A percentile compares a stretch with the other conserved stretches of the same genome.
Evolutionary conservation across 495 filamentous ascomycete genomes (phyloP).

Genomic region (Xylaria acuta): DNA sequence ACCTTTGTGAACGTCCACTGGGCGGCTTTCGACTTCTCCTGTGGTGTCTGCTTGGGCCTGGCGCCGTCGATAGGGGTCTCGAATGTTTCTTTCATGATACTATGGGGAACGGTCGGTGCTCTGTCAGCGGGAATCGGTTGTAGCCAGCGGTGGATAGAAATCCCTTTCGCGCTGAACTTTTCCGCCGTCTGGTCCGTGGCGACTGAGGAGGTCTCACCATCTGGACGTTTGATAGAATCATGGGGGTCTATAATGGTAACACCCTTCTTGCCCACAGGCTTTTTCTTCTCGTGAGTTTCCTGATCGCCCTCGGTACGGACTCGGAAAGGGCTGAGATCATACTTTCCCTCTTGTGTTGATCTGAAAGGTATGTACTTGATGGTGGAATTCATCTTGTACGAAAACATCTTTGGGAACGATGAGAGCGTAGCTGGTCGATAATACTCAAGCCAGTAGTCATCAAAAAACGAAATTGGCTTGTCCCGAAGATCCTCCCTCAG

Average conservation of each 20-base stretch:
- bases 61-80: constrained; percentile 32
- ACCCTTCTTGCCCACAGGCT: constrained; percentile 57
- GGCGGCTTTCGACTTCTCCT: constrained; percentile 72
- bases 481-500: constrained; percentile 52
- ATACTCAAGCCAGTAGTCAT: constrained; percentile 99
- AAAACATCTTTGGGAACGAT: constrained; percentile 86
- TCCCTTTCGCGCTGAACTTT: constrained; percentile 44
- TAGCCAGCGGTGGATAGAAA: constrained; percentile 61
- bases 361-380: constrained; percentile 79
- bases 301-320: constrained; percentile 64
- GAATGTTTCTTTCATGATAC: constrained; percentile 54
- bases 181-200: constrained; percentile 47
- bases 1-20: constrained; percentile 90
- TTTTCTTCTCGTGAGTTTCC: constrained; percentile 58
- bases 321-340: constrained; percentile 84
- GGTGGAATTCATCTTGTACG: constrained; percentile 87
- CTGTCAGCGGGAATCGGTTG: constrained; percentile 50
- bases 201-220: constrained; percentile 46
- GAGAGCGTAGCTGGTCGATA: constrained; percentile 87
- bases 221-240: constrained; percentile 43
- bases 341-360: constrained; percentile 69
- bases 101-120: constrained; percentile 45
- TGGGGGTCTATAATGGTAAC: constrained; percentile 66
- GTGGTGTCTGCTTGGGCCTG: constrained; percentile 50
- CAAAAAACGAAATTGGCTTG: constrained; percentile 71